Base-by-base conservation (phyloP, 148 eudicot genomes). In the Pouteria glomerata region DNA sequence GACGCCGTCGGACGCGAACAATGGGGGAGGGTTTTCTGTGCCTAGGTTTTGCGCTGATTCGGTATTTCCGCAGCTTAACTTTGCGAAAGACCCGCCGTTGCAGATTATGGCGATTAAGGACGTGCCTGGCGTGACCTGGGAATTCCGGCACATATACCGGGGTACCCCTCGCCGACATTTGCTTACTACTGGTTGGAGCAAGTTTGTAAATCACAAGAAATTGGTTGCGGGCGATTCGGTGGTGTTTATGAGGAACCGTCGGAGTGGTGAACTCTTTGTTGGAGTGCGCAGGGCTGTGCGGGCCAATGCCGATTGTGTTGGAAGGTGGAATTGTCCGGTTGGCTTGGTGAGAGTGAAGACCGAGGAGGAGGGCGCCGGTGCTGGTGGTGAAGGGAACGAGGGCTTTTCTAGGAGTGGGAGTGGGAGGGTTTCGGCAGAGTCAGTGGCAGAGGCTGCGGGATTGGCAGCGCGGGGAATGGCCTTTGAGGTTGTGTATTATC, bases 11-110 rank as follows among this genome's bases (percentile, higher is more conserved):
- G 98, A 93, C 35, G 94, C 98, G 8, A 89, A 89, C 80, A 90
- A 89, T 42, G 97, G 98, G 1, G 94, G 98, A 0, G 98, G 92
- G 3, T 93, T 93, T 67, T 90, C 98, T n/a, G 92, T 93, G 19
- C 98, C 98, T 26, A 45, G 89, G 63, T 85, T 76, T 47, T 93
- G 98, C 26, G 98, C 97, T 0, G 97, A 90, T 10, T 75, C 84
- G 29, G 80, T 93, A 3, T 84, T 93, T 13, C 98, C 98, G n/a
- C 74, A 77, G 51, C 68, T 93, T 61, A 73, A 90, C 78, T 85
- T 66, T 56, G 31, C 39, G 18, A 88, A 69, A 0, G 92, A 90
- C 12, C 95, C 94, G 33, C 98, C 97, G 57, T 86, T 87, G 21
- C 97, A 93, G 82, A 83, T 48, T 4, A 57, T 93, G 0, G 5